Base-by-base conservation (phyloP, 1,284 basidiomycete species). In the Mycosarcoma maydis region DNA sequence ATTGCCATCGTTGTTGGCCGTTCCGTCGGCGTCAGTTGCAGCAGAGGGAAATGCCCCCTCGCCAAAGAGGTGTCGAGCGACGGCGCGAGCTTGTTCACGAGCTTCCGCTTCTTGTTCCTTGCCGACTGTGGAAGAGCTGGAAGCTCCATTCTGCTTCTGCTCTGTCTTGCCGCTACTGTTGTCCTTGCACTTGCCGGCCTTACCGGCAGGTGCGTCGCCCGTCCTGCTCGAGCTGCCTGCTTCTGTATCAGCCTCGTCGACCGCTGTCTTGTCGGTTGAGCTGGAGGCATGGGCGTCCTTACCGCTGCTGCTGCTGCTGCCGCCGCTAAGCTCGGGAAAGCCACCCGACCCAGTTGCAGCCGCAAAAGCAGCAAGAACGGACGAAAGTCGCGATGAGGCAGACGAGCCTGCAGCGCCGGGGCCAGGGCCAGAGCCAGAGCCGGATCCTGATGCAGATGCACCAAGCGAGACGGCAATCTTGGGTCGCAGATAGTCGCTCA, bases 311-410 rank as follows among this genome's bases (percentile, higher is more conserved):
- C 43, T 37, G 38, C 62, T 48, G 32, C 36, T 13, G n/a, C 8
- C 6, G 16, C 47, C 40, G 34, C 43, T 39, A 17, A 61, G 57
- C 38, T 65, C 54, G 9, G 61, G 57, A 48, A 57, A 66, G 14
- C 49, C 57, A 14, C 57, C 49, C 13, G 61, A 54, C 19, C 84
- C 84, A 6, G 82, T 89, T 1, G 90, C 88, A 4, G 83, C 83
- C 5, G 92, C 89, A 45, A 96, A 86, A 3, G 94, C 91, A 23
- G 94, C 93, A 40, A 98, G 87, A 88, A 97, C 92, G 33, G 90
- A 90, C 4, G 92, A 91, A 13, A 97, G 83, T 13, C 92, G 87
- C 14, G 90, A 88, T 17, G 55, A 52, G 13, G 62, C 43, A 39
- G 54, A 49, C 27, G 53, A 37, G 19, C 54, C 55, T 11, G 54